Evolutionary conservation across 2,329 filamentous ascomycete genomes (phyloP).

Genomic region (Aureobasidium sp.): DNA sequence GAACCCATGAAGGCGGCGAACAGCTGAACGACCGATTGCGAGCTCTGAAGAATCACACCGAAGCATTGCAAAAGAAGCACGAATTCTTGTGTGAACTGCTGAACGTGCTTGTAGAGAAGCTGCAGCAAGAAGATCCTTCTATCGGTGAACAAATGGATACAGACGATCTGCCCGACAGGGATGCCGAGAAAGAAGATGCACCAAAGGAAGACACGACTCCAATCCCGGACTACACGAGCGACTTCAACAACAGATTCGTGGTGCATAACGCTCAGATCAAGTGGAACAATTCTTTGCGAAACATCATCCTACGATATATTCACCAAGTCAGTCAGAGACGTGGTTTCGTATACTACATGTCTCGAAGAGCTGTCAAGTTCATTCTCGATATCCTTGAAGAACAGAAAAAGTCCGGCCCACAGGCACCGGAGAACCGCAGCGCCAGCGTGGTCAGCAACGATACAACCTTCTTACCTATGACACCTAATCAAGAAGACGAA

Average conservation of each 20-base stretch:
- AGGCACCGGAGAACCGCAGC: background rate
- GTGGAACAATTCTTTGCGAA: slow-evolving; percentile 93
- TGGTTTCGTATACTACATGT: slow-evolving; percentile 97
- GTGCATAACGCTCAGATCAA: slow-evolving; percentile 97
- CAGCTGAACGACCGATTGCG: slow-evolving; percentile 47
- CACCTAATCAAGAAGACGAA: slow-evolving; percentile 48
- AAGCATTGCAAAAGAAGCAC: slow-evolving; percentile 48
- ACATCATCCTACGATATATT: slow-evolving; percentile 93
- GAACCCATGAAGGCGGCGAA: slow-evolving; percentile 29
- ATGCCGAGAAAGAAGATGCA: slow-evolving; percentile 23
- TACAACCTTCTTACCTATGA: slow-evolving; percentile 17
- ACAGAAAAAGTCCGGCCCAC: slow-evolving; percentile 62
- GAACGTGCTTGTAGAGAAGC: slow-evolving; percentile 46
- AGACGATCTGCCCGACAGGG: slow-evolving; percentile 40
- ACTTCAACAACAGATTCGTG: slow-evolving; percentile 97
- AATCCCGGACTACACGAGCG: slow-evolving; percentile 74
- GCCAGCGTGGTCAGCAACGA: background rate
- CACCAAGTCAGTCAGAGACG: slow-evolving; percentile 94
- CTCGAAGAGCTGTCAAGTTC: slow-evolving; percentile 90
- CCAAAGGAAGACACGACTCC: slow-evolving; percentile 54
- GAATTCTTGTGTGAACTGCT: slow-evolving; percentile 52
- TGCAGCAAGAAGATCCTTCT: slow-evolving; percentile 49
- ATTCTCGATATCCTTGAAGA: slow-evolving; percentile 97
- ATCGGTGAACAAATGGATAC: slow-evolving; percentile 30
- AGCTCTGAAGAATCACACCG: slow-evolving; percentile 46